A percentile compares a stretch with the other conserved stretches of the same genome.
These are phyloP conservation scores for Boletus edulis DNA, from an alignment of 768 basidiomycete genomes.

Conservation along the genomic window DNA sequence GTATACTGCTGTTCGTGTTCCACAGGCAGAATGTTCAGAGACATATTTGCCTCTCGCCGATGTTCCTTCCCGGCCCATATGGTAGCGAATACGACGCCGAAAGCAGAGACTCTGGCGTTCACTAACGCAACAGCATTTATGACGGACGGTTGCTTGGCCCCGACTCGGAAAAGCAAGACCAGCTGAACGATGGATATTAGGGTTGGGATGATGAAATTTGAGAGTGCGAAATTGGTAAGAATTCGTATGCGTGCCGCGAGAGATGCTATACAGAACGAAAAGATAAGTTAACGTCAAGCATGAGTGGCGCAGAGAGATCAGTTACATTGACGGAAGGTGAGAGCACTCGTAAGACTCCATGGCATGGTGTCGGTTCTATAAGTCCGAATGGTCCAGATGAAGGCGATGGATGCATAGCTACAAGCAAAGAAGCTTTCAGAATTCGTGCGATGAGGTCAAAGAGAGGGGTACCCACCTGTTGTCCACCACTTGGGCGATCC, in stretches of 20 bases:
- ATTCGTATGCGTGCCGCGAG: conserved; percentile 13
- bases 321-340: conserved; percentile 1
- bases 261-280: conserved; percentile 2
- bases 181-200: conserved; percentile 26
- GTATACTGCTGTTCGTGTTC: background rate
- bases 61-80: conserved; percentile 11
- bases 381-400: conserved; percentile 20
- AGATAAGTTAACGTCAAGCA: background rate
- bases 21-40: no score
- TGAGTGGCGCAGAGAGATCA: background rate
- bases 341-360: background rate
- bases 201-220: conserved; percentile 29
- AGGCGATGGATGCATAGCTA: conserved; percentile 26
- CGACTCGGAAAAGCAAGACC: conserved; percentile 18
- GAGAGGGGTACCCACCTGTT: conserved; percentile 16
- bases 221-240: conserved; percentile 24
- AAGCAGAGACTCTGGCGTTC: conserved; percentile 4
- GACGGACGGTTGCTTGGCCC: background rate
- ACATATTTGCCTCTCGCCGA: background rate
- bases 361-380: background rate
- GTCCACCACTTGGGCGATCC: conserved; percentile 27
- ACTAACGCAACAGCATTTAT: background rate
- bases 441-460: background rate
- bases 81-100: conserved; percentile 13
- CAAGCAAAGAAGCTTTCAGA: background rate